Base-by-base conservation (phyloP, 441 rosid species). In the Populus trichocarpa region DNA sequence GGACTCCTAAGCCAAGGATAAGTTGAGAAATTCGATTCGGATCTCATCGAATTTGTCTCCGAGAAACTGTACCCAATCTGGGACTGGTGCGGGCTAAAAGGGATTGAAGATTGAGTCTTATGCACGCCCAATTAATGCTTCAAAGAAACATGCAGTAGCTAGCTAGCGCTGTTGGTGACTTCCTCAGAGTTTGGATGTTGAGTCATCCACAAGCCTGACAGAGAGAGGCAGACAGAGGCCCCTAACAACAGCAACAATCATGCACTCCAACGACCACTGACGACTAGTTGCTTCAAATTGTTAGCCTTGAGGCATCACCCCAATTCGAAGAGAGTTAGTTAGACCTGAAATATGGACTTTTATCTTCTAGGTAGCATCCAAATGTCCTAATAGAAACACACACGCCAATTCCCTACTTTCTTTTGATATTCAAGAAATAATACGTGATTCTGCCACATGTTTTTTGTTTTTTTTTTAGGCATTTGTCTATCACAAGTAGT, bases 141-240 rank as follows among this genome's bases (percentile, higher is more conserved):
- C 20, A 1, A 46, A 46, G 18, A 46, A 42, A 40, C 46, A 40
- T 33, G 36, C 42, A 38, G 42, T 9, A 38, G 42, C 42, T 38
- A 1, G 36, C 36, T 38, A 6, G 36, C 36, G 46, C 46, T 11
- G 35, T n/a, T 32, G 18, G 10, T 5, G 32, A 30, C 65, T 72
- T 72, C 28, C 42, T 28, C 53, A 8, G 70, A 53, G 28, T 64
- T 36, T 30, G 61, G 35, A 65, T n/a, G 38, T 85, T 74, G 87
- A 87, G 88, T 85, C 79, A 69, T 53, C 35, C 69, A 20, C 84
- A 87, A 77, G 88, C 75, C 84, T 75, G 10, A 40, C 30, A 36
- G 64, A 22, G 6, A 53, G 38, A 8, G 50, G 6, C 5, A 25
- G 70, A 76, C 32, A 61, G 53, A 40, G 73, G 3, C 23, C 16